Conservation (phyloP, 2,329 filamentous ascomycete species). For the Cladosporium oxysporum region DNA sequence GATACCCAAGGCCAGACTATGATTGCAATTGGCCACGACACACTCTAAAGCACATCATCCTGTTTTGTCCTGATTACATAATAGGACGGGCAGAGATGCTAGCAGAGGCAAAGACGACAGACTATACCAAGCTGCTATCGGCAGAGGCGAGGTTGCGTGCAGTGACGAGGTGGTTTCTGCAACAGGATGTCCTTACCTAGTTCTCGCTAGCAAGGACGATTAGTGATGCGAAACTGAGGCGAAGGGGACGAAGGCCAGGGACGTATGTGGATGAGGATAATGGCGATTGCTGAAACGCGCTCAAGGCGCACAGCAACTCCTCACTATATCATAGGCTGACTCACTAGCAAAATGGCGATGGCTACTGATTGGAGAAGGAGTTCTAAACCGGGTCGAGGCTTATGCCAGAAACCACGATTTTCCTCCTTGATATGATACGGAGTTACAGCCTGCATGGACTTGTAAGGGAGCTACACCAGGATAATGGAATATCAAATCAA, state of each 20-base stretch:
- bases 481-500: constrained; percentile 1
- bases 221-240: background rate
- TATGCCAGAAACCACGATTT: constrained; percentile 26
- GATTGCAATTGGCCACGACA: background rate
- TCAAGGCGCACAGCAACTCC: constrained; percentile 1
- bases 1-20: background rate
- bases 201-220: background rate
- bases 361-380: background rate
- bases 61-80: background rate
- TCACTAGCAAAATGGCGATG: constrained; percentile 5
- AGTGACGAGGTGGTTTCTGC: background rate
- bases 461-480: too few relatives aligned
- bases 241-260: background rate
- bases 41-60: too few relatives aligned
- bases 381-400: constrained; percentile 25
- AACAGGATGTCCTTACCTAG: constrained; percentile 5
- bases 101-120: constrained; percentile 4
- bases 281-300: constrained; percentile 9
- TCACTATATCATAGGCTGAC: constrained; percentile 3
- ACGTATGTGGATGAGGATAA: constrained; percentile 9
- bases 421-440: constrained; percentile 14
- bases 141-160: background rate
- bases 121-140: background rate
- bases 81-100: background rate
- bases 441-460: background rate